Percentiles rank a stretch among this genome's conserved stretches.
phyloP scores from a whole-genome alignment of 192 early-diverging fungal genomes.

The Thamnidium elegans region DNA sequence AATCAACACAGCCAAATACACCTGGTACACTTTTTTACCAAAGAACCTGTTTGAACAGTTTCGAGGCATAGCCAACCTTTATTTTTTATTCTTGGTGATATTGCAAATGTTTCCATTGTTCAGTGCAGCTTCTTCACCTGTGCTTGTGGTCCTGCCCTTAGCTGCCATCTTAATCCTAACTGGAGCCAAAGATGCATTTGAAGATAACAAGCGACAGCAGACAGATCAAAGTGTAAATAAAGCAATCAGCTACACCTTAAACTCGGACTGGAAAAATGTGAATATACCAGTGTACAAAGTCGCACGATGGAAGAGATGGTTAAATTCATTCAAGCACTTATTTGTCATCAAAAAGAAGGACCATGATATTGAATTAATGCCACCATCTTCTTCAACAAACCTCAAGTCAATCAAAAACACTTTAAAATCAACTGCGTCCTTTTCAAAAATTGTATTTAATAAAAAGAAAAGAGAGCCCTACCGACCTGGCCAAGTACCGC shows the following conservation, averaged over 20 bases:
- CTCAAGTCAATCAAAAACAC: slow-evolving; percentile 11
- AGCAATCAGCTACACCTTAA: slow-evolving; percentile 50
- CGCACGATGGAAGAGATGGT: slow-evolving; percentile 12
- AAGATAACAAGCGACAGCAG: slow-evolving; percentile 85
- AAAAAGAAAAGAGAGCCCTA: slow-evolving; percentile 28
- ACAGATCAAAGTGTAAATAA: slow-evolving; percentile 87
- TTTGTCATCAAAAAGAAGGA: slow-evolving; percentile 3
- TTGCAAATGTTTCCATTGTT: slow-evolving; percentile 66
- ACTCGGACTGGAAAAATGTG: slow-evolving; percentile 57
- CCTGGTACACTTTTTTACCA: slow-evolving; percentile 83
- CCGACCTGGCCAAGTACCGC: slow-evolving; percentile 44
- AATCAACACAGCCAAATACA: slow-evolving; percentile 88
- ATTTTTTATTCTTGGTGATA: slow-evolving; percentile 86
- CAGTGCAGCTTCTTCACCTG: slow-evolving; percentile 60
- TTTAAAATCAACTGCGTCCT: slow-evolving; percentile 17
- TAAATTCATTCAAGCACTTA: slow-evolving; percentile 3
- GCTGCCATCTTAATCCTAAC: slow-evolving; percentile 75
- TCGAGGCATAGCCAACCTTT: slow-evolving; percentile 91
- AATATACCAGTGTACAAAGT: slow-evolving; percentile 45
- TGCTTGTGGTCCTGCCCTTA: slow-evolving; percentile 78
- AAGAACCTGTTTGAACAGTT: slow-evolving; percentile 97
- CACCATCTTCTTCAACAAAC: neutral
- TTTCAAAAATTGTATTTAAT: slow-evolving; percentile 23
- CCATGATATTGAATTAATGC: neutral
- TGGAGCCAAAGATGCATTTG: slow-evolving; percentile 84